Evolutionary conservation across 2,329 filamentous ascomycete species (phyloP).

Genomic region (Diplocarpon mali): DNA sequence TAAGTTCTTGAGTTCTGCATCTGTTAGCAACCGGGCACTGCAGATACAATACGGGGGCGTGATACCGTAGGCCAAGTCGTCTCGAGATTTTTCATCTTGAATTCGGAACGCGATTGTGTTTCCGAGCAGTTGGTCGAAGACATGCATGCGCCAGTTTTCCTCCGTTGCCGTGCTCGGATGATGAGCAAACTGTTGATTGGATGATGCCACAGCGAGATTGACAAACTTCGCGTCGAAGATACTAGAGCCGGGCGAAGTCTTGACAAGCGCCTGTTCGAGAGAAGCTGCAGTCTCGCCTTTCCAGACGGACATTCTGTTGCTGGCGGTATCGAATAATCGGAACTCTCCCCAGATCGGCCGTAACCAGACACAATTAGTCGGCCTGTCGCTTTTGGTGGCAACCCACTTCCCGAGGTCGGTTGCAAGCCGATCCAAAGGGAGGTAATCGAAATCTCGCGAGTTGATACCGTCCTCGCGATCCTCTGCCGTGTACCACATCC

Average conservation of each 20-base stretch:
- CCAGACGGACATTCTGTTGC: too few species aligned
- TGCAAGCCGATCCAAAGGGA: not conserved
- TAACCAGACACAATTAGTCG: conserved; percentile 13
- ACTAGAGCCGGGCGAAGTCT: too few species aligned
- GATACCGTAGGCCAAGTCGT: too few species aligned
- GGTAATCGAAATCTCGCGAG: not conserved
- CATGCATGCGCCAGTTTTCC: conserved; percentile 6
- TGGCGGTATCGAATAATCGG: not conserved
- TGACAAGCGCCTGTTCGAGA: too few species aligned
- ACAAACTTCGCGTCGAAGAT: not conserved
- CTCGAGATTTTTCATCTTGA: too few species aligned
- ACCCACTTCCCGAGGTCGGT: not conserved
- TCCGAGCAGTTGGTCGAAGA: conserved; percentile 14
- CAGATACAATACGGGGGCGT: too few species aligned
- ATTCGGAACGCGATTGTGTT: not conserved
- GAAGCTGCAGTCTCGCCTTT: too few species aligned
- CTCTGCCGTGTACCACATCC: conserved; percentile 4
- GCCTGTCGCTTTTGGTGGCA: not conserved
- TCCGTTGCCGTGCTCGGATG: not conserved
- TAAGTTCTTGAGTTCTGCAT: too few species aligned
- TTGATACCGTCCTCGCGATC: not conserved
- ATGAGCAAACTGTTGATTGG: too few species aligned
- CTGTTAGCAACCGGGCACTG: too few species aligned
- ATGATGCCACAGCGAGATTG: too few species aligned
- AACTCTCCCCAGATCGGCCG: conserved; percentile 12